Evolutionary conservation across 1,139 yeast genomes (phyloP).

Genomic region (Maudiozyma humilis): DNA sequence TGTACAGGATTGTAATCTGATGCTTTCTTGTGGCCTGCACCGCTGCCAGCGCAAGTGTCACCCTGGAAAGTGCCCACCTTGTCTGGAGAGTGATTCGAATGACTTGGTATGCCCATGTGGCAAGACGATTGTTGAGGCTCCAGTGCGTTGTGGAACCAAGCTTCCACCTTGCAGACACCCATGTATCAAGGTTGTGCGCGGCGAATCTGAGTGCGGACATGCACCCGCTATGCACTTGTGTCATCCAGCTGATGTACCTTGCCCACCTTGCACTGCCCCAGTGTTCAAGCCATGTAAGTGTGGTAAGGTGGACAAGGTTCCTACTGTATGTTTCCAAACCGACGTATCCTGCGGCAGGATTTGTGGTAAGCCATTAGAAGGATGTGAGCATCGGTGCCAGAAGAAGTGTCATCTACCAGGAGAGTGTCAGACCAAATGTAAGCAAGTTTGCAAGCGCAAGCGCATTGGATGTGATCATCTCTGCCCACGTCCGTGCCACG

Average conservation of each 20-base stretch:
- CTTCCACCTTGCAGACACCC: constrained; percentile 61
- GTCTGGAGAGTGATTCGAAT: constrained; percentile 74
- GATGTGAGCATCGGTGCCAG: constrained; percentile 64
- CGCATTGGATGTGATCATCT: constrained; percentile 53
- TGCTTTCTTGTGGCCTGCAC: constrained; percentile 66
- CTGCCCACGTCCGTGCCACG: constrained; percentile 61
- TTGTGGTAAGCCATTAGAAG: constrained; percentile 49
- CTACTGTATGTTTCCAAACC: constrained; percentile 63
- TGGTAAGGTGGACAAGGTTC: constrained; percentile 46
- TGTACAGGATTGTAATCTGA: constrained; percentile 56
- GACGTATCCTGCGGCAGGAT: constrained; percentile 63
- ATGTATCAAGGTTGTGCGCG: constrained; percentile 43
- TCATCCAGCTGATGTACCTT: constrained; percentile 52
- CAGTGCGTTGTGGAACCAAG: constrained; percentile 79
- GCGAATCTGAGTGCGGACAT: constrained; percentile 63
- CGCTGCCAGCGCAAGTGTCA: constrained; percentile 72
- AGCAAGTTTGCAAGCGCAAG: constrained; percentile 45
- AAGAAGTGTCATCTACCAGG: constrained; percentile 40
- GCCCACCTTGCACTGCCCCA: constrained; percentile 72
- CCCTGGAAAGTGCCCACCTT: constrained; percentile 74
- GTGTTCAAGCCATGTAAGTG: constrained; percentile 65
- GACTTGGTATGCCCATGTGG: constrained; percentile 85
- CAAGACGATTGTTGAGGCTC: constrained; percentile 68
- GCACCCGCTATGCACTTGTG: constrained; percentile 64
- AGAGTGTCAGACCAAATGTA: constrained; percentile 40